These are phyloP conservation scores for Sporisorium reilianum DNA, from an alignment of 1,284 basidiomycete species.

Conservation along the genomic window DNA sequence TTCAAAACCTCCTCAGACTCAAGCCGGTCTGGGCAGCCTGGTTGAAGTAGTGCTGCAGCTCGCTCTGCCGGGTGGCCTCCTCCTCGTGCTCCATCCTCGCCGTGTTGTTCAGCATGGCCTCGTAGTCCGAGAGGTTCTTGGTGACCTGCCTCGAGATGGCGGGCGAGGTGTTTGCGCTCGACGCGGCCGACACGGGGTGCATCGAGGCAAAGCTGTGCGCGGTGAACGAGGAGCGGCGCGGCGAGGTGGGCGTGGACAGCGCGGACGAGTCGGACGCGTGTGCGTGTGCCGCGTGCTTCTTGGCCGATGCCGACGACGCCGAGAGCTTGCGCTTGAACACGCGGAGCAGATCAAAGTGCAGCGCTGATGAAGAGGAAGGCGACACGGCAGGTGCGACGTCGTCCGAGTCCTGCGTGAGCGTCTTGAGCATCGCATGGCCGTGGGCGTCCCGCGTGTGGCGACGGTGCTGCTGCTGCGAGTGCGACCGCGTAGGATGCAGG, in stretches of 20 bases:
- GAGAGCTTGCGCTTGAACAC: constrained; percentile 25
- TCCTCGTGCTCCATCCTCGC: constrained; percentile 24
- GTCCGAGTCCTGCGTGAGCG: constrained; percentile 30
- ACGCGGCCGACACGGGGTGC: constrained; percentile 24
- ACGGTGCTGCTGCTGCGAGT: constrained; percentile 13
- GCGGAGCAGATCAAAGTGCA: constrained; percentile 29
- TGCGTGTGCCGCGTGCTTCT: constrained; percentile 8
- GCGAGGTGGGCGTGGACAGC: constrained; percentile 34
- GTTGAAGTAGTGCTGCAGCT: constrained; percentile 33
- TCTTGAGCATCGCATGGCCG: constrained; percentile 25
- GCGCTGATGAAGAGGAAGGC: constrained; percentile 2
- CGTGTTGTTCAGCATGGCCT: constrained; percentile 29
- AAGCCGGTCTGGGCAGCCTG: constrained; percentile 33
- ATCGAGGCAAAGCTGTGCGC: constrained; percentile 30
- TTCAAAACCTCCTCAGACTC: constrained; percentile 36
- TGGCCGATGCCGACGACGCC: constrained; percentile 1
- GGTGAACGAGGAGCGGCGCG: constrained; percentile 40
- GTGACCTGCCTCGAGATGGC: constrained; percentile 44
- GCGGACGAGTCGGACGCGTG: constrained; percentile 26
- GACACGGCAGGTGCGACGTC: constrained; percentile 12
- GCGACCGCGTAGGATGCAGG: not conserved
- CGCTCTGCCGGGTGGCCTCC: constrained; percentile 26
- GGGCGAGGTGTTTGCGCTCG: constrained; percentile 39
- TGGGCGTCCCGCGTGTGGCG: constrained; percentile 4
- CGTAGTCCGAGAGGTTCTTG: constrained; percentile 36